Evolutionary conservation across 2,329 filamentous ascomycete genomes (phyloP).

Genomic region (Neofusicoccum cordaticola): DNA sequence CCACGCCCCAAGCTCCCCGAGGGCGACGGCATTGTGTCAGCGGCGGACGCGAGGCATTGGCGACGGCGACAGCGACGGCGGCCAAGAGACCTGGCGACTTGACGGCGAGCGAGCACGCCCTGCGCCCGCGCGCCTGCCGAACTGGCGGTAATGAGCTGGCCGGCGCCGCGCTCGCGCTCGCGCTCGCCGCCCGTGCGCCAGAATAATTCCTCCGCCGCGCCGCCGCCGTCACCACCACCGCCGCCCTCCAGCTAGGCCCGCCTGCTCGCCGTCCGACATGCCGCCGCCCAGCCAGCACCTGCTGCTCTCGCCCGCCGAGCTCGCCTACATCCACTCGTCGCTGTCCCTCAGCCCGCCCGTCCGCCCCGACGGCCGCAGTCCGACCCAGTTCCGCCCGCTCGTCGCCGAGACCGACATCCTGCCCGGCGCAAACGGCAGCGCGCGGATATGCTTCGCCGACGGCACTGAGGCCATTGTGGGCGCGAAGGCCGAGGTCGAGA

Average conservation of each 20-base stretch:
- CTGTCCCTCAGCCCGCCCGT: constrained; percentile 79
- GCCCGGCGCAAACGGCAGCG: constrained; percentile 85
- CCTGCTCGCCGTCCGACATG: constrained; percentile 23
- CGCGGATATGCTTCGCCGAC: constrained; percentile 89
- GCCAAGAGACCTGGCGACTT: not conserved
- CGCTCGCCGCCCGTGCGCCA: not conserved
- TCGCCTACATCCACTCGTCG: constrained; percentile 89
- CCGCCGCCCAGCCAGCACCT: constrained; percentile 50
- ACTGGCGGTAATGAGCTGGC: constrained; percentile 11
- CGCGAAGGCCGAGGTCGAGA: constrained; percentile 91
- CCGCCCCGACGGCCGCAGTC: constrained; percentile 78
- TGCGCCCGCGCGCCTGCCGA: not conserved
- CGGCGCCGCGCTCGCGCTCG: not conserved
- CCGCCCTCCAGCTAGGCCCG: not conserved
- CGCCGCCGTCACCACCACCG: constrained; percentile 19
- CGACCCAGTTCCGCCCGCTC: constrained; percentile 86
- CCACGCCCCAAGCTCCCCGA: constrained; percentile 16
- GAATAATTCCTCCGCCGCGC: constrained; percentile 3
- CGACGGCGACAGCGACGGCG: too few species aligned
- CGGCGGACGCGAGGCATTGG: not conserved
- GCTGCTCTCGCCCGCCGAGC: constrained; percentile 89
- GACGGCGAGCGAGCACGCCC: not conserved
- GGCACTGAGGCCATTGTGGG: constrained; percentile 95
- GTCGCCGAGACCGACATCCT: constrained; percentile 88
- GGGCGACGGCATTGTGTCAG: constrained; percentile 4